Conservation (phyloP, 768 basidiomycete genomes). For the Leucosporidium yakuticum region DNA sequence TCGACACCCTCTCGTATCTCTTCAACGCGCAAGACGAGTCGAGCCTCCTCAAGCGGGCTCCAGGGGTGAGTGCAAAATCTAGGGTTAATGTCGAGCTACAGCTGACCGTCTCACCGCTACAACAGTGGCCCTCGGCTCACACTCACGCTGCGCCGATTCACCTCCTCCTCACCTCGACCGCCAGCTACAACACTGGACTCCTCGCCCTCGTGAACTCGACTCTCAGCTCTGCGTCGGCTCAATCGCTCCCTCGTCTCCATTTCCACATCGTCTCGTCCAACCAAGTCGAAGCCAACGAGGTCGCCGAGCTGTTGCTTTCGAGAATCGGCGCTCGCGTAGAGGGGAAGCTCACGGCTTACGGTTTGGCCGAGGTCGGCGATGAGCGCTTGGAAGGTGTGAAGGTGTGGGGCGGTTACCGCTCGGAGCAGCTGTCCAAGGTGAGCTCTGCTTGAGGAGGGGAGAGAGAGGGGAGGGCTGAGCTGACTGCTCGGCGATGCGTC, state of each 20-base stretch:
- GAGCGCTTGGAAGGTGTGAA: background rate
- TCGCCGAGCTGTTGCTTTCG: background rate
- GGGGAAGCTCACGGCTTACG: background rate
- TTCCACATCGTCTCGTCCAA: constrained; percentile 5
- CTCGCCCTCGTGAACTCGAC: constrained; percentile 12
- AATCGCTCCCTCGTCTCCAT: background rate
- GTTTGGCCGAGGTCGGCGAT: background rate
- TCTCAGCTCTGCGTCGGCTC: background rate
- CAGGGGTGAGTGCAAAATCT: too few relatives aligned
- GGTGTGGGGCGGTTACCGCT: constrained; percentile 3
- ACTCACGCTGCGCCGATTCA: background rate
- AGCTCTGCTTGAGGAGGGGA: background rate
- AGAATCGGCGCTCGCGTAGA: background rate
- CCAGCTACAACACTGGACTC: background rate
- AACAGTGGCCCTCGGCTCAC: too few relatives aligned
- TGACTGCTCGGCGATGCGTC: background rate
- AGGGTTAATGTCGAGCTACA: too few relatives aligned
- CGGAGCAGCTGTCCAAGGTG: background rate
- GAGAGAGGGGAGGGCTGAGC: background rate
- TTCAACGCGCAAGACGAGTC: too few relatives aligned
- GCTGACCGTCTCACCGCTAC: too few relatives aligned
- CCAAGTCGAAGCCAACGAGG: background rate
- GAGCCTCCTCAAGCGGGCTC: background rate
- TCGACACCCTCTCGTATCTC: too few relatives aligned
- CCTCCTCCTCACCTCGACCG: background rate